Evolutionary conservation across 208 protist genomes (phyloP), one percentile per base, ranked within the genome.

Genomic region (Leishmania amazonensis): DNA sequence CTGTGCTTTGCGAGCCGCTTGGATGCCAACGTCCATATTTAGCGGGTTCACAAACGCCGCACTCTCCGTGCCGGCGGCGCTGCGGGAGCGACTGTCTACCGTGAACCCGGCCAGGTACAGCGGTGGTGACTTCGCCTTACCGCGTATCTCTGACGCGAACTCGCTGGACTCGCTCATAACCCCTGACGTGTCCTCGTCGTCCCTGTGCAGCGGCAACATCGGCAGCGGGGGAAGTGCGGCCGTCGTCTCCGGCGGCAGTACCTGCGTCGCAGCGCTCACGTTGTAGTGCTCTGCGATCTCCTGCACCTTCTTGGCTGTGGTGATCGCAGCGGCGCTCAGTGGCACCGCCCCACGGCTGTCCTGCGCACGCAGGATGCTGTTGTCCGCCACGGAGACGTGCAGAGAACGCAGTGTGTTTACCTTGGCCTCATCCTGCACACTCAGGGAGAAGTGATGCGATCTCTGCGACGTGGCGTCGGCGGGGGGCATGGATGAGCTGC

Each of bases 231-330:
- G 81, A 72, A 85, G 81, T n/a, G 60, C 35, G 11, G 81, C 53
- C n/a, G 60, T 79, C 64, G 72, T 75, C 73, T 85, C 77, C 17
- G 77, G 77, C 35, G 76, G 57, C 76, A 85, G 49, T 40, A 85
- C 77, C 62, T 78, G 77, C 51, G 81, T 85, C n/a, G 53, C 45
- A 3, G 81, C 81, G 64, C 68, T 81, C n/a, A 85, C 77, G 60
- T 78, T 85, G 77, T 75, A 85, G 62, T 67, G 53, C 72, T 85
- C 54, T 31, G 77, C 71, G 67, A 85, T 81, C 62, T 81, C 81
- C 72, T 81, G 81, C 77, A 85, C 81, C 73, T 79, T 81, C 58
- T 67, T 60, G 28, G 68, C 73, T 47, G 81, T 85, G 19, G 60
- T 83, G 35, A 67, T 78, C 7, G 75, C 67, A 45, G 71, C 68